A percentile compares a stretch with the other conserved stretches of the same genome.
These are phyloP conservation scores for Globisporangium nodosum DNA, from an alignment of 352 stramenopile species.

Conservation along the genomic window DNA sequence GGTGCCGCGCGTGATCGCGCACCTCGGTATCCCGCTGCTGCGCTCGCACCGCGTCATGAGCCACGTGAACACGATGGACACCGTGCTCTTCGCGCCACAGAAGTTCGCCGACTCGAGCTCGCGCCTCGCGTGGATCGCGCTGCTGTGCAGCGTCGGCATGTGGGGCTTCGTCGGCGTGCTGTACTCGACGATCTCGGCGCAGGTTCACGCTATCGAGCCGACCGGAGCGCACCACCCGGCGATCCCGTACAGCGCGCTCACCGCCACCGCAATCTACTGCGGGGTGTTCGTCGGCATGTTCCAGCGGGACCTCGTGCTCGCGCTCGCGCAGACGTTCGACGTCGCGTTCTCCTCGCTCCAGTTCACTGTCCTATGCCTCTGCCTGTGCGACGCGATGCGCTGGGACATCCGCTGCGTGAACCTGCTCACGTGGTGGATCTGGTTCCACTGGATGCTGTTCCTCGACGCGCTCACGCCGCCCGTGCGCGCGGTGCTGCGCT, in stretches of 20 bases:
- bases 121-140: neutral
- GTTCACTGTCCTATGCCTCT: conserved; percentile 10
- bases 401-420: conserved; percentile 29
- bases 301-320: conserved; percentile 15
- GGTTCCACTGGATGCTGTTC: conserved; percentile 42
- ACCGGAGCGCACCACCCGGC: neutral
- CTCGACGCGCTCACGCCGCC: conserved; percentile 40
- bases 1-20: neutral
- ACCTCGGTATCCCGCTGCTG: conserved; percentile 7
- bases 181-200: conserved; percentile 10
- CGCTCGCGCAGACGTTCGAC: conserved; percentile 19
- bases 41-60: conserved; percentile 11
- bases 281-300: conserved; percentile 12
- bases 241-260: conserved; percentile 9
- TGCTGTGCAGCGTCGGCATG: conserved; percentile 12
- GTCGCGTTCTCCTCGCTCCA: conserved; percentile 21
- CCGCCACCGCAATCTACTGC: conserved; percentile 12
- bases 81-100: conserved; percentile 1
- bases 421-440: conserved; percentile 34
- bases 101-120: neutral
- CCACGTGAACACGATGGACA: conserved; percentile 12
- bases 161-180: conserved; percentile 13
- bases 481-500: conserved; percentile 14
- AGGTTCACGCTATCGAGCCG: conserved; percentile 2
- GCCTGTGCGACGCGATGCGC: conserved; percentile 23